Evolutionary conservation across 1,284 basidiomycete genomes (phyloP).

Genomic region (Ceratobasidium sp.): DNA sequence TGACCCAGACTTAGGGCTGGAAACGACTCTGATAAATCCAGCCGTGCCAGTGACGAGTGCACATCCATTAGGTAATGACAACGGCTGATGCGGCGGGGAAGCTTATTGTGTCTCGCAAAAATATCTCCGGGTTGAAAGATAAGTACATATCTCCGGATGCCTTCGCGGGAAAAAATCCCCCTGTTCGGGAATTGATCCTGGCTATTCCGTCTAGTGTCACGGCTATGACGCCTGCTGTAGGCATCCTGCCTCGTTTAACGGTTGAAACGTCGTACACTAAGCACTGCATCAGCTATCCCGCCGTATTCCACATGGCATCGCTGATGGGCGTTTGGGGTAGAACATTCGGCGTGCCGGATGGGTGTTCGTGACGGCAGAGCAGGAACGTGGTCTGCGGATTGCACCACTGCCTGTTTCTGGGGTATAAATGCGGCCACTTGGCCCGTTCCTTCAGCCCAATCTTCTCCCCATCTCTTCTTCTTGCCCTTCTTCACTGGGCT

Average conservation of each 20-base stretch:
- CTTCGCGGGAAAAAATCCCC: neutral
- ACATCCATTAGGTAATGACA: neutral
- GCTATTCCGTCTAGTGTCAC: neutral
- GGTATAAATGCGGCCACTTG: constrained; percentile 7
- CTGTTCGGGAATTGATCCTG: neutral
- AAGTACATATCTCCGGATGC: neutral
- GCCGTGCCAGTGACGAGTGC: neutral
- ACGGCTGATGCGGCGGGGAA: neutral
- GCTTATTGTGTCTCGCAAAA: neutral
- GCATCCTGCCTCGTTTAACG: neutral
- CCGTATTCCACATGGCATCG: neutral
- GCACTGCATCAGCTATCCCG: neutral
- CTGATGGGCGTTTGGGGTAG: neutral
- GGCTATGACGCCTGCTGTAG: neutral
- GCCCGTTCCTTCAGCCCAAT: neutral
- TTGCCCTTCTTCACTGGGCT: neutral
- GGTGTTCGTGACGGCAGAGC: neutral
- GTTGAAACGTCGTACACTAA: neutral
- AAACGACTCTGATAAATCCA: neutral
- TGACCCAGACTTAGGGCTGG: neutral
- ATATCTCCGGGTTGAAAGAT: neutral
- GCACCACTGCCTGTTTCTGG: neutral
- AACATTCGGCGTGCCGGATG: neutral
- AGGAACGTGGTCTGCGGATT: neutral
- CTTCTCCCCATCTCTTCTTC: neutral